Percentiles rank a stretch among this genome's conserved stretches.
These are phyloP conservation scores for Cladosporium phlei DNA, from an alignment of 2,329 filamentous ascomycete species.

Conservation along the genomic window DNA sequence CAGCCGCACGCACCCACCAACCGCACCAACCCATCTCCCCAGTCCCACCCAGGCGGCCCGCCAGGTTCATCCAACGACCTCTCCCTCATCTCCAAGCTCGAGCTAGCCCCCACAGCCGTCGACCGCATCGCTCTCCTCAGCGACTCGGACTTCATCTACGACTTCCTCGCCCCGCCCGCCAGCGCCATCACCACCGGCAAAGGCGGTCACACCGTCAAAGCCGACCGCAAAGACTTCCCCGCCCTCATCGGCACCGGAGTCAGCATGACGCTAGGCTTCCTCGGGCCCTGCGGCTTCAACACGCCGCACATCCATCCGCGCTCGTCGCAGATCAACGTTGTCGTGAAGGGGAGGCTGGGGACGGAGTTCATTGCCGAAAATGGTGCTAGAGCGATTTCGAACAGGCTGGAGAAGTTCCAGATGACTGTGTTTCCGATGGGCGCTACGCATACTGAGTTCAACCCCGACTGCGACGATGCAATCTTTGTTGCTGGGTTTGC, in stretches of 20 bases:
- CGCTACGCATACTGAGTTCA: constrained; percentile 53
- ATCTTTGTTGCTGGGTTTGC: constrained; percentile 50
- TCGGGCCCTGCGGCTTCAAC: constrained; percentile 53
- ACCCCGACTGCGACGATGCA: constrained; percentile 50
- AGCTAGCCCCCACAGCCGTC: constrained; percentile 31
- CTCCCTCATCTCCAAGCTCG: constrained; percentile 14
- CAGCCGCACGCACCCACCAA: not conserved
- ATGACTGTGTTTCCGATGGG: constrained; percentile 54
- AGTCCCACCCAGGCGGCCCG: not conserved
- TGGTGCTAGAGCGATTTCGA: constrained; percentile 31
- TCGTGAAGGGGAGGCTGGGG: constrained; percentile 46
- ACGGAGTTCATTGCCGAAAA: constrained; percentile 49
- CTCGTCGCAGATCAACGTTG: constrained; percentile 50
- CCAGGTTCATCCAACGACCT: constrained; percentile 5
- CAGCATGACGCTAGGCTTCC: constrained; percentile 49
- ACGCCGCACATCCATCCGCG: constrained; percentile 54
- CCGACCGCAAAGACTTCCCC: constrained; percentile 55
- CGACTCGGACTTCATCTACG: constrained; percentile 42
- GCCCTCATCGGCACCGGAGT: constrained; percentile 50
- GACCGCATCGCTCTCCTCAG: constrained; percentile 38
- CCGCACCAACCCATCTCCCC: not conserved
- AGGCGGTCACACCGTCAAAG: constrained; percentile 48
- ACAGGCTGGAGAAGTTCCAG: constrained; percentile 40
- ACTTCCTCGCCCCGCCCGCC: constrained; percentile 16
- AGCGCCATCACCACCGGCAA: constrained; percentile 34